Evolutionary conservation across 177 flowering plant genomes (phyloP).

Genomic region (Vitis hybrid): DNA sequence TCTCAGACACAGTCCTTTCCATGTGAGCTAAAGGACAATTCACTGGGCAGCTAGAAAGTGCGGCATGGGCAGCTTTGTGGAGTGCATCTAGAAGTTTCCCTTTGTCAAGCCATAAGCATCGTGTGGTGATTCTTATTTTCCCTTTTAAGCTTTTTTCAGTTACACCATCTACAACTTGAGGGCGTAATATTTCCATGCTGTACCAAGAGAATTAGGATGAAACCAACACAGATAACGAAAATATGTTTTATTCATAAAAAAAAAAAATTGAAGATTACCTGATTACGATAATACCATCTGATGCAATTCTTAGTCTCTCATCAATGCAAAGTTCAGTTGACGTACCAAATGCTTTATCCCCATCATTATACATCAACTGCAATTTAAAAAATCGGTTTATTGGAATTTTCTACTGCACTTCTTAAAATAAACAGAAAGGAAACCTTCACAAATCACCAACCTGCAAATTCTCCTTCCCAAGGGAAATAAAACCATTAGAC

Average conservation of each 20-base stretch:
- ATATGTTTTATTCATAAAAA: background rate
- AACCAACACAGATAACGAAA: background rate
- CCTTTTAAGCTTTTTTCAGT: constrained; percentile 65
- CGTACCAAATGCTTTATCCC: constrained; percentile 99
- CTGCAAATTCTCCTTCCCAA: constrained; percentile 95
- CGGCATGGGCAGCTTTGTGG: constrained; percentile 93
- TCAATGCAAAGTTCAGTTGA: constrained; percentile 89
- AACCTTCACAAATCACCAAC: constrained; percentile 30
- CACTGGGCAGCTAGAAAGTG: constrained; percentile 88
- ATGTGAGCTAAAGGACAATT: constrained; percentile 83
- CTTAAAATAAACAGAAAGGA: constrained; percentile 2
- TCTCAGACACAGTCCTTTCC: constrained; percentile 90
- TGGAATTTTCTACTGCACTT: constrained; percentile 8
- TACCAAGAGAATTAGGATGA: constrained; percentile 8
- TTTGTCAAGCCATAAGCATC: constrained; percentile 98
- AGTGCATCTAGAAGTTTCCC: constrained; percentile 95
- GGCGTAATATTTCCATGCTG: constrained; percentile 98
- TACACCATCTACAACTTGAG: constrained; percentile 43
- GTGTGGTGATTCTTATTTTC: constrained; percentile 89
- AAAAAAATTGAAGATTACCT: constrained; percentile 43
- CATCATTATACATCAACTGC: constrained; percentile 97
- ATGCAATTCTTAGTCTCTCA: constrained; percentile 88
- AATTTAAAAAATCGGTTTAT: constrained; percentile 11
- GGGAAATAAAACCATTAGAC: constrained; percentile 81
- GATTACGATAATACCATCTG: constrained; percentile 91